Conservation (phyloP, 108 stramenopile species). For the Schizochytrium sp. region DNA sequence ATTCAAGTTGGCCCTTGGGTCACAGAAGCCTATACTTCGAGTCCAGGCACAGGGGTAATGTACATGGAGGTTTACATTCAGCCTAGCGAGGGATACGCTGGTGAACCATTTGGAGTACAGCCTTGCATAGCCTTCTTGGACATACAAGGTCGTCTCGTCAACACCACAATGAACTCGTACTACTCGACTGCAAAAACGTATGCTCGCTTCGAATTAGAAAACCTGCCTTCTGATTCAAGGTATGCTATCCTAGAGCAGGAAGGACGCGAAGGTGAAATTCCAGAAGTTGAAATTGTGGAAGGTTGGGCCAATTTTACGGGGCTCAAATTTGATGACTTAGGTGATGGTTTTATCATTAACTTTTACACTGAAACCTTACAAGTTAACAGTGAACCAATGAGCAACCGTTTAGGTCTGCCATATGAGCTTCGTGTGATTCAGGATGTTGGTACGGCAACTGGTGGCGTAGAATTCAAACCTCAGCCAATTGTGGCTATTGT, state of each 20-base stretch:
- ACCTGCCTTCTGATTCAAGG: neutral
- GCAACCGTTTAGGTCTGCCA: neutral
- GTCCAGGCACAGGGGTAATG: neutral
- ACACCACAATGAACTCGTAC: constrained; percentile 7
- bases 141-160: constrained; percentile 14
- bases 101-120: neutral
- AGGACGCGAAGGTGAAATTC: neutral
- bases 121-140: constrained; percentile 24
- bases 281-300: constrained; percentile 32
- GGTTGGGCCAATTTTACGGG: constrained; percentile 56
- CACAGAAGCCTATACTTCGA: neutral
- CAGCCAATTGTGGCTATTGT: constrained; percentile 52
- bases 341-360: constrained; percentile 22
- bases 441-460: constrained; percentile 20
- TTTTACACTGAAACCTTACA: constrained; percentile 9
- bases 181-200: constrained; percentile 12
- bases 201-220: neutral
- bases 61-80: neutral
- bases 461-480: neutral
- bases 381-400: neutral
- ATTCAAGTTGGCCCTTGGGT: too few species aligned
- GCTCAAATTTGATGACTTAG: constrained; percentile 32
- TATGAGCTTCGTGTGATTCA: constrained; percentile 31
- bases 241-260: constrained; percentile 51
- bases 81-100: neutral